Conservation (phyloP, 2,329 filamentous ascomycete species). For the Aspergillus fijiensis region DNA sequence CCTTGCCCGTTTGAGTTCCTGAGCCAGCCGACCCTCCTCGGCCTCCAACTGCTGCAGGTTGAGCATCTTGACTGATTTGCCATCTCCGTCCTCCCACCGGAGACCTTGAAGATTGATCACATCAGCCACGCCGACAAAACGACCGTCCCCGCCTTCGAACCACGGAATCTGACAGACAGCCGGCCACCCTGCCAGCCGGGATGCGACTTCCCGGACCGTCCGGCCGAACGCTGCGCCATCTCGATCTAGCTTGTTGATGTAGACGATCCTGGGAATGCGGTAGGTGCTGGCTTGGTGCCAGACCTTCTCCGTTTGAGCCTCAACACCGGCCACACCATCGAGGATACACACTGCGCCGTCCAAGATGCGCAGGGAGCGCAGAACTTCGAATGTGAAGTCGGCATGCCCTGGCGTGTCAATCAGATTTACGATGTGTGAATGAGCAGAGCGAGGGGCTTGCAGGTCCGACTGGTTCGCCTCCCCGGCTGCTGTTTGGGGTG, state of each 20-base stretch:
- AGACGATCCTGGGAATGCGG: slow-evolving; percentile 77
- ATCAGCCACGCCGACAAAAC: slow-evolving; percentile 81
- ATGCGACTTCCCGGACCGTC: slow-evolving; percentile 81
- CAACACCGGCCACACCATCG: slow-evolving; percentile 88
- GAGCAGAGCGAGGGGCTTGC: slow-evolving; percentile 50
- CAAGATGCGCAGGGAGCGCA: slow-evolving; percentile 82
- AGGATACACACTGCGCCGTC: slow-evolving; percentile 92
- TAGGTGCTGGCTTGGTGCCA: slow-evolving; percentile 89
- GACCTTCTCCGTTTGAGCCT: slow-evolving; percentile 95
- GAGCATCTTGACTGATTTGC: slow-evolving; percentile 60
- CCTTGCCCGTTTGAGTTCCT: slow-evolving; percentile 73
- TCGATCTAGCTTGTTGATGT: slow-evolving; percentile 81
- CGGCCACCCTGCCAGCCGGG: slow-evolving; percentile 77
- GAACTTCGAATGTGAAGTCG: slow-evolving; percentile 95
- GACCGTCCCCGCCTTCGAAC: slow-evolving; percentile 73
- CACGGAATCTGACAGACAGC: slow-evolving; percentile 93
- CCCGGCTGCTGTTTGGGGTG: slow-evolving; percentile 48
- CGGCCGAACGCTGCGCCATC: slow-evolving; percentile 79
- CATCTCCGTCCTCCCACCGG: slow-evolving; percentile 69
- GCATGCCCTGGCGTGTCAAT: slow-evolving; percentile 97
- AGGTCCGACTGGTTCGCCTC: slow-evolving; percentile 20
- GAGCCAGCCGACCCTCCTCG: slow-evolving; percentile 52
- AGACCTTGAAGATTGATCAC: slow-evolving; percentile 73
- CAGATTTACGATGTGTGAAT: slow-evolving; percentile 74
- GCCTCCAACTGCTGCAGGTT: slow-evolving; percentile 54